phyloP scores from a whole-genome alignment of 116 monocot genomes.

The Papilionanthe hybrid region DNA sequence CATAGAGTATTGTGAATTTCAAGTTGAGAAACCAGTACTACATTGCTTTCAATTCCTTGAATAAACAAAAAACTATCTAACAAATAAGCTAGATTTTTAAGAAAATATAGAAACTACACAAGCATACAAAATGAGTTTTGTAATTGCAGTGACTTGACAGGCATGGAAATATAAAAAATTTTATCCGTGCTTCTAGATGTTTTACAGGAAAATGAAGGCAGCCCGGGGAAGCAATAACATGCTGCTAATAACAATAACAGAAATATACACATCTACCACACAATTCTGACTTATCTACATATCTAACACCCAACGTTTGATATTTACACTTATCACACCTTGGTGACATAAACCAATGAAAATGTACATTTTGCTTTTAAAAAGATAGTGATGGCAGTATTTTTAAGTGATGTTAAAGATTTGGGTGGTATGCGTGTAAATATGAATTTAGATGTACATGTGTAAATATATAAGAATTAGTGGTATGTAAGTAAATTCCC shows the following conservation, averaged over 20 bases:
- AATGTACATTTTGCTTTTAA: too few relatives aligned
- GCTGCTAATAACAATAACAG: not conserved
- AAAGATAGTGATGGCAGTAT: too few relatives aligned
- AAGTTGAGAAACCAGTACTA: not conserved
- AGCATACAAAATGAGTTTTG: slow-evolving; percentile 1
- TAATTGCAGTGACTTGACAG: slow-evolving; percentile 1
- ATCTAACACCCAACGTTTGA: too few relatives aligned
- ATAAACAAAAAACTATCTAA: not conserved
- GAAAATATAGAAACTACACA: not conserved
- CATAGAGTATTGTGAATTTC: not conserved
- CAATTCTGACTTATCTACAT: too few relatives aligned
- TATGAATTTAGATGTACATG: too few relatives aligned
- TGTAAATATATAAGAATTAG: too few relatives aligned
- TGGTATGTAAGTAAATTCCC: too few relatives aligned
- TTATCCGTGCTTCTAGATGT: not conserved
- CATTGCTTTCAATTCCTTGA: not conserved
- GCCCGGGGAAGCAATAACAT: not conserved
- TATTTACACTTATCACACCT: too few relatives aligned
- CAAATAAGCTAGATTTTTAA: not conserved
- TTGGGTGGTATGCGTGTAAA: too few relatives aligned
- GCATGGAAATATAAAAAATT: not conserved
- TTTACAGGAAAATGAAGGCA: not conserved
- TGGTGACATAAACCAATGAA: too few relatives aligned
- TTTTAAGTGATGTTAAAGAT: too few relatives aligned
- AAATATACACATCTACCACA: too few relatives aligned